These are phyloP conservation scores for Leccinum subrobustum DNA, from an alignment of 1,284 basidiomycete genomes.

Conservation along the genomic window DNA sequence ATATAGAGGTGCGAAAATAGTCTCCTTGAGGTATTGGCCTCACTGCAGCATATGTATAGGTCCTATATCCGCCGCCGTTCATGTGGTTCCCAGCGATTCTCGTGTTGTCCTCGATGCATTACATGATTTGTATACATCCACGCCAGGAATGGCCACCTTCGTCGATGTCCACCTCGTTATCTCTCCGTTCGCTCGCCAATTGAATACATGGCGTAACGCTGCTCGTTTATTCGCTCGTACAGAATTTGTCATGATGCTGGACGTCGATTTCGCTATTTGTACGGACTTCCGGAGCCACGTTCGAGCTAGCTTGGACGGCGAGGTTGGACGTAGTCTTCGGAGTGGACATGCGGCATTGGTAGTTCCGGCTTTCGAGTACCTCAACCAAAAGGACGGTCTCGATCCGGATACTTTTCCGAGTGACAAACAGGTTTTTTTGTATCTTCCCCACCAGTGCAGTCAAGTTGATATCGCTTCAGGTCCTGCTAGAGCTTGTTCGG, in stretches of 20 bases:
- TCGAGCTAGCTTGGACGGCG: slow-evolving; percentile 21
- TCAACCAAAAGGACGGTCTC: slow-evolving; percentile 57
- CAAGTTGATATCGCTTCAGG: slow-evolving; percentile 35
- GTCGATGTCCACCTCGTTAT: slow-evolving; percentile 89
- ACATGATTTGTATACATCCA: slow-evolving; percentile 62
- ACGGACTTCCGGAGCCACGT: slow-evolving; percentile 71
- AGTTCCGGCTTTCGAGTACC: slow-evolving; percentile 78
- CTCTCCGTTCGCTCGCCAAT: slow-evolving; percentile 76
- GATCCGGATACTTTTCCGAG: slow-evolving; percentile 59
- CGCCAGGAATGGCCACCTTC: slow-evolving; percentile 58
- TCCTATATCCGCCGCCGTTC: slow-evolving; percentile 80
- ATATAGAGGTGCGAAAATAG: slow-evolving; percentile 58
- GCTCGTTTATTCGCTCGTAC: slow-evolving; percentile 80
- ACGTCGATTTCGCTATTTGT: slow-evolving; percentile 82
- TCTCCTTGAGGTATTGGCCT: not conserved
- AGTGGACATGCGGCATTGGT: slow-evolving; percentile 67
- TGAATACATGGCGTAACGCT: slow-evolving; percentile 85
- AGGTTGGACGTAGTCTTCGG: slow-evolving; percentile 39
- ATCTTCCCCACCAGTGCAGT: not conserved
- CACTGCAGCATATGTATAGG: slow-evolving; percentile 41
- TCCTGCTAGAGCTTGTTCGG: slow-evolving; percentile 54
- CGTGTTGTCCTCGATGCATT: slow-evolving; percentile 49
- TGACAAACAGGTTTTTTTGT: slow-evolving; percentile 52
- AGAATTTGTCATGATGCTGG: slow-evolving; percentile 83
- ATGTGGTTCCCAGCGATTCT: slow-evolving; percentile 48